These are phyloP conservation scores for Penicillium argentinense DNA, from an alignment of 495 filamentous ascomycete species.

Conservation along the genomic window DNA sequence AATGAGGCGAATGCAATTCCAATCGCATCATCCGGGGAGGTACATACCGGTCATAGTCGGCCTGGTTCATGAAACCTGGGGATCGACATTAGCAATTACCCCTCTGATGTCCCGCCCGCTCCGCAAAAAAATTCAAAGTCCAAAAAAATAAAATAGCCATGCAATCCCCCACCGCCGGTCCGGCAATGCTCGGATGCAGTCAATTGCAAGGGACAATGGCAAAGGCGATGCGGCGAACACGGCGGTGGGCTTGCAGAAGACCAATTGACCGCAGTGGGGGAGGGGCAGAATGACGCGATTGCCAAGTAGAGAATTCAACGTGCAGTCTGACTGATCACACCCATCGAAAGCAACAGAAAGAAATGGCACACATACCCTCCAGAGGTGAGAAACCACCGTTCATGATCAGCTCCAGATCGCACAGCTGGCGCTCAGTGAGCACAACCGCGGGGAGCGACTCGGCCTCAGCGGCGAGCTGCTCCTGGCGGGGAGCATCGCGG, in stretches of 20 bases:
- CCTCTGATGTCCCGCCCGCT: conserved; percentile 21
- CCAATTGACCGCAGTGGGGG: background rate
- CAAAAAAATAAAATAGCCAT: background rate
- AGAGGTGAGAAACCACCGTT: conserved; percentile 96
- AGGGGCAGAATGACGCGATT: background rate
- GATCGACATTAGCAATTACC: conserved; percentile 30
- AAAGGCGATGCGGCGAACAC: background rate
- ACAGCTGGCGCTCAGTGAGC: conserved; percentile 90
- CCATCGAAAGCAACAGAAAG: background rate
- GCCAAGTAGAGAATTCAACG: background rate
- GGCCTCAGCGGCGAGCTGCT: conserved; percentile 76
- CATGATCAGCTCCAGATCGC: conserved; percentile 94
- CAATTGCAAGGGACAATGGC: background rate
- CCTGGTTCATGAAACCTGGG: conserved; percentile 92
- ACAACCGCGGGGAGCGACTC: conserved; percentile 82
- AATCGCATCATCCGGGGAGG: conserved; percentile 8
- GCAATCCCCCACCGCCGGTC: too few species aligned
- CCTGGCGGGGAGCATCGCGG: conserved; percentile 76
- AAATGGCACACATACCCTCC: conserved; percentile 66
- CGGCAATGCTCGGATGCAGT: background rate
- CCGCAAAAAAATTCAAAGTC: background rate
- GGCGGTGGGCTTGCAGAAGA: background rate
- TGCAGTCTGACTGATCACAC: background rate
- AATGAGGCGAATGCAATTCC: conserved; percentile 5
- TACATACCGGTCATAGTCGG: conserved; percentile 87